Percentiles rank a stretch among this genome's conserved stretches.
Conservation (phyloP, 1,284 basidiomycete genomes). For the Pseudomicrostroma phylloplanum region DNA sequence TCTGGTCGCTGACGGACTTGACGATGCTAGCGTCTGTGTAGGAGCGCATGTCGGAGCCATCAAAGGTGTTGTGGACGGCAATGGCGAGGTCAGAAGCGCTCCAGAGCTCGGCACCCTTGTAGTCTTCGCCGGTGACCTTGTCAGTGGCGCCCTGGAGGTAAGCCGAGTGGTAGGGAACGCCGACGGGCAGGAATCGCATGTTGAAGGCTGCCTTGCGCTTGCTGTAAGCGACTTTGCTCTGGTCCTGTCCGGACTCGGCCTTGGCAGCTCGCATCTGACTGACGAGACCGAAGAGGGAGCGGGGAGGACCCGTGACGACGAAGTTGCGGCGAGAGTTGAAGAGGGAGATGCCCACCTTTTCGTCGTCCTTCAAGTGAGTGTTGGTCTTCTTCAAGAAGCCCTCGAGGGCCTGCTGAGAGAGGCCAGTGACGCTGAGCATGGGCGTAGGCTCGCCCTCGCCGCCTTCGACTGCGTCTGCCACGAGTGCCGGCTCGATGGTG, state of each 20-base stretch:
- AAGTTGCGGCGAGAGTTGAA: conserved; percentile 86
- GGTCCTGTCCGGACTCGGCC: conserved; percentile 78
- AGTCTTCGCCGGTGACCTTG: conserved; percentile 67
- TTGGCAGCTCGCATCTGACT: conserved; percentile 81
- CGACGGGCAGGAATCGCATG: conserved; percentile 85
- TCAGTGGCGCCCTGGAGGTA: conserved; percentile 75
- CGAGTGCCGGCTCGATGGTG: conserved; percentile 77
- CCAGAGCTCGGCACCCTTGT: conserved; percentile 59
- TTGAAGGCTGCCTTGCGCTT: conserved; percentile 92
- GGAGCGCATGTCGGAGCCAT: conserved; percentile 34
- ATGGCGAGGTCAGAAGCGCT: conserved; percentile 66
- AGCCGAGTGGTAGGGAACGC: conserved; percentile 87
- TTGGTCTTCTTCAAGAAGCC: conserved; percentile 82
- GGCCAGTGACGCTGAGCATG: conserved; percentile 85
- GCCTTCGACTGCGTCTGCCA: conserved; percentile 79
- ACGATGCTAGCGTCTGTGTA: conserved; percentile 25
- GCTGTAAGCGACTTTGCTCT: conserved; percentile 85
- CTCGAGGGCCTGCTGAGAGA: conserved; percentile 65
- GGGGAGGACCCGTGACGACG: conserved; percentile 86
- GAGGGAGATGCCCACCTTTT: conserved; percentile 76
- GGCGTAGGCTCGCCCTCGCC: conserved; percentile 88
- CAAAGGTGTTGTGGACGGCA: conserved; percentile 83
- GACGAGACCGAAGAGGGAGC: conserved; percentile 87
- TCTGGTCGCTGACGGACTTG: conserved; percentile 58
- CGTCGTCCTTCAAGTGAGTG: conserved; percentile 65